Evolutionary conservation across 2,329 filamentous ascomycete species (phyloP), one percentile per base, ranked within the genome.

Genomic region (Ascochyta koolunga): DNA sequence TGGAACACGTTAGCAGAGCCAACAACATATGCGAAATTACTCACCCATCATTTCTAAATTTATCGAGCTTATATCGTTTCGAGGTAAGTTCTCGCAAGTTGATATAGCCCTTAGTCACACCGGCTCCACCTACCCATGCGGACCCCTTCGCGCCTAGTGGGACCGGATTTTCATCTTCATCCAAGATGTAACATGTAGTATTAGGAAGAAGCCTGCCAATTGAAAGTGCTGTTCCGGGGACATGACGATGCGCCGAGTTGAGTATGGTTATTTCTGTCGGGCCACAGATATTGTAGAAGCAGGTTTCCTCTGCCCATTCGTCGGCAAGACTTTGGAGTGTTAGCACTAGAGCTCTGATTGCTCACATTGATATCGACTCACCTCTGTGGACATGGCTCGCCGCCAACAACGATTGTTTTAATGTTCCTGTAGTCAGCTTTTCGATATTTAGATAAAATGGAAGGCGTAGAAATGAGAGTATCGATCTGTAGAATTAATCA

Each of bases 211-310:
- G 83, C 27, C 66, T 75, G 5, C 84, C 84, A 55, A 86, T 85
- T 0, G 82, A 80, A 3, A 86, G 65, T 2, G 72, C 69, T 31
- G 73, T 67, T 2, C 82, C 81, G 0, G 75, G 71, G 16, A 72
- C 63, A 61, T 86, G 83, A 33, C 73, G 73, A 47, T 82, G 79
- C 69, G 82, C 82, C 5, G 83, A 83, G 67, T 86, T 85, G 47
- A 86, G 77, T 44, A 86, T 83, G 1, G 81, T 86, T 13, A 83
- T 82, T 65, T 86, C 84, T 0, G 84, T 85, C 1, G 84, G 83
- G 2, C 84, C 84, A 61, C 83, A 86, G 59, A 82, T 80, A 69
- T 86, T 86, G 76, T 68, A 71, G 38, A 68, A 72, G 27, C 38
- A 39, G 15, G 60, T 58, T 74, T 78, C 69, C 3, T 76, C 71